Base-by-base conservation (phyloP, 31 red algal genomes). In the Asparagopsis taxiformis region DNA sequence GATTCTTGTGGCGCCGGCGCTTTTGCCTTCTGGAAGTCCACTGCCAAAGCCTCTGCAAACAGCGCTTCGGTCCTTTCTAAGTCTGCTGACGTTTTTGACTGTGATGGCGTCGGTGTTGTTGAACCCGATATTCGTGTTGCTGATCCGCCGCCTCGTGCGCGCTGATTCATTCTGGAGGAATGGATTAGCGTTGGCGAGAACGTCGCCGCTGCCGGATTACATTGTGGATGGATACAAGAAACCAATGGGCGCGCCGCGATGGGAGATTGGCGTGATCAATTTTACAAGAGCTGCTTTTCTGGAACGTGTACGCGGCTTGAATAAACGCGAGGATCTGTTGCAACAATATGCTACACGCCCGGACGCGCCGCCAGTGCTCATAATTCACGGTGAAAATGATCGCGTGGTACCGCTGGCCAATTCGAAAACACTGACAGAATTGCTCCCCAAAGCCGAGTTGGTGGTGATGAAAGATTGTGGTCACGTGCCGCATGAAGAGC, bases 401-500 rank as follows among this genome's bases (percentile, higher is more conserved):
- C 76, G 69, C 1, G 46, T 95, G 15, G 80, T 95, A 2, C 92
- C 92, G 20, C 51, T 95, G 11, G 59, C 56, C 23, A 88, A 89
- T 65, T 95, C 92, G 10, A 21, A 66, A 13, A 75, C 11, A 10
- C 68, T 95, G 31, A 77, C 78, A 2, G 41, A 77, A 15, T 35
- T 46, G 16, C 50, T 89, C 22, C 70, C 69, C 21, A 71, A 75
- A 9, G 81, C 74, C 20, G 24, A 50, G 62, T 32, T 95, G 0
- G 58, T 65, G 0, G 65, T 78, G 1, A 77, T 95, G 70, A 46
- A 76, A 4, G 32, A 62, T 22, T 84, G 70, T 31, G 92, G 92
- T 30, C 92, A 95, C 67, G 54, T 90, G 51, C 92, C 92, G 16
- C 92, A 95, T 49, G 92, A 95, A 80, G 92, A 95, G 61, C 28